Base-by-base conservation (phyloP, 805 yeast genomes). In the Jamesozyma spencerorum region DNA sequence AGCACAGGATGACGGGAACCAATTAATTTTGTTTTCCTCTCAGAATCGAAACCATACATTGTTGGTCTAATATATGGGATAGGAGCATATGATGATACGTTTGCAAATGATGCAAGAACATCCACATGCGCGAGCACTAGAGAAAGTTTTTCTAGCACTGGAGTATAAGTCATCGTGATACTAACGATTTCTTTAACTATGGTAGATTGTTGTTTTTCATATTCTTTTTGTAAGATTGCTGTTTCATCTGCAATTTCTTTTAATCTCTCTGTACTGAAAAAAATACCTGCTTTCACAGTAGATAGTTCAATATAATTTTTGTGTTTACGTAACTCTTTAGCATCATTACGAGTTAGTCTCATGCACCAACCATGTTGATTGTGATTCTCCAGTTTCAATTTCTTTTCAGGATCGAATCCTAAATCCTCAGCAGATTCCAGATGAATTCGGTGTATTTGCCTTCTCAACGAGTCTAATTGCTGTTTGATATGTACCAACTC, bases 1-100 rank as follows among this genome's bases (percentile, higher is more conserved):
- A 92, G 69, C 47, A 95, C 86, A 6, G 98, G 98, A 58, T 92
- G 98, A 48, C 98, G 74, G 0, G 97, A 85, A n/a, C 77, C 81
- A 41, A 69, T 69, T 24, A 90, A 66, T 8, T 69, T 57, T 4
- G 85, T 69, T 28, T 60, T 65, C 42, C 88, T 70, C 31, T 72
- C 68, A 4, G 53, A 35, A 24, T 48, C 39, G 38, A 81, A 62
- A 3, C 77, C 70, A 42, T 79, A 74, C 65, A 88, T 68, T 29
- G 53, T 69, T 2, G 98, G 97, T 46, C 78, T 76, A 2, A 79
- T 75, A 57, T 82, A 92, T 5, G 92, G 85, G 17, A 72, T 71
- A 24, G 95, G 90, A 0, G 97, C 94, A 53, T 77, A 79, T 1
- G 87, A 74, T 1, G 87, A 71, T 0, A 79, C 85, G 54, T 84